Base-by-base conservation (phyloP, 148 eudicot species). In the Amaranthus hypochondriacus region DNA sequence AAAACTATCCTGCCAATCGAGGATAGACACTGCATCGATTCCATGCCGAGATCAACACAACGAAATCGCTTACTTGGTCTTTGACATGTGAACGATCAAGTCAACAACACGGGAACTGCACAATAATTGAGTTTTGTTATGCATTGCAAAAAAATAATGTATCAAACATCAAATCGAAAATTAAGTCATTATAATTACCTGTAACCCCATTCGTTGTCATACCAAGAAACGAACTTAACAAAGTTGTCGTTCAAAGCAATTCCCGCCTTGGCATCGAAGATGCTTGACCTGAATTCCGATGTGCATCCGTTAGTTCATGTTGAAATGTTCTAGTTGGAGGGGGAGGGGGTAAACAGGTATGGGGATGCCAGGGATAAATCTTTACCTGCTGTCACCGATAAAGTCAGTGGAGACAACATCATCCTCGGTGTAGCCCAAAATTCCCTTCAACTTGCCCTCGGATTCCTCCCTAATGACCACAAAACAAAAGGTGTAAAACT, bases 191-290 rank as follows among this genome's bases (percentile, higher is more conserved):
- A 64, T 5, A 64, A 21, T 74, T 92, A 92, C 97, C 94, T 92
- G 95, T 92, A 92, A 63, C 98, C 98, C 92, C 84, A 78, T 67
- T 93, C 98, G 61, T 93, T 93, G 87, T 93, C 98, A 56, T 93
- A 89, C 97, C 97, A 92, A 10, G 97, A 73, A 49, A 92, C 92
- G 7, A 92, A 79, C 86, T 89, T 92, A 51, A 83, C 85, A 52
- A 92, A 92, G 69, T 75, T 74, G 5, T 89, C 81, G 28, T 79
- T 91, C 89, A 91, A 82, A 54, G 93, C 91, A 71, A 91, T 91
- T 15, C 97, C 97, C 4, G 93, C 96, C 89, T 89, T 89, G 76
- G 96, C 93, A 81, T 91, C 97, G 53, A 91, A 91, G 72, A 91
- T 89, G 88, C 97, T 91, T 8, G 97, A 92, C 81, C 96, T 92